Base-by-base conservation (phyloP, 176 grass and related monocot species). In the Musa acuminata region DNA sequence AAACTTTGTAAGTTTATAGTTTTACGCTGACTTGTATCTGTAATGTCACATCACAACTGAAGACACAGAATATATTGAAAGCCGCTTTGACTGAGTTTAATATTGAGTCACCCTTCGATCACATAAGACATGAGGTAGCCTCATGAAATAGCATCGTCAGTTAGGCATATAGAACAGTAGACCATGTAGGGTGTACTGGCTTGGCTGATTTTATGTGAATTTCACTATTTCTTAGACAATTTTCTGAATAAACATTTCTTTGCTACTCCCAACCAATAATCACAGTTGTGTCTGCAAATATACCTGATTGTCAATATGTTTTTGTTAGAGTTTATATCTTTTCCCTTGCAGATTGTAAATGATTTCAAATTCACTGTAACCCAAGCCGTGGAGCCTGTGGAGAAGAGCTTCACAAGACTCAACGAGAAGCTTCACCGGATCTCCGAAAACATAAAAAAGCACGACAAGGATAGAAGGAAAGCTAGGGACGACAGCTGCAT, bases 351-450 rank as follows among this genome's bases (percentile, higher is more conserved):
- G 95, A 87, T 99, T 81, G 93, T 99, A 81, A 91, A 94, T 72
- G 95, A 99, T 77, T 94, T 99, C 25, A 94, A 99, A 24, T 91
- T 94, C 74, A 99, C 90, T 7, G 90, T 99, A 73, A 85, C 89
- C 82, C 90, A 91, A 62, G 95, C 90, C 25, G 90, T 91, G 54
- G 80, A 87, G 9, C 95, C 95, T 24, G 82, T 99, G 82, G 90
- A 99, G 84, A 96, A 88, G 79, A 83, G 89, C 11, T 63, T 96
- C 11, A 87, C 85, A 74, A 89, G 84, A 77, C 82, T 94, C 49
- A 80, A 80, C n/a, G 69, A 73, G 78, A 80, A 80, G 69, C 69
- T 80, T 72, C 68, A 80, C 13, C 71, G 71, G 69, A 80, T 80
- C 22, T 80, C 78, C 19, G 49, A 63, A 29, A 80, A 72, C 69